Evolutionary conservation across 129 eudicot species (phyloP).

Genomic region (Logfia minima): DNA sequence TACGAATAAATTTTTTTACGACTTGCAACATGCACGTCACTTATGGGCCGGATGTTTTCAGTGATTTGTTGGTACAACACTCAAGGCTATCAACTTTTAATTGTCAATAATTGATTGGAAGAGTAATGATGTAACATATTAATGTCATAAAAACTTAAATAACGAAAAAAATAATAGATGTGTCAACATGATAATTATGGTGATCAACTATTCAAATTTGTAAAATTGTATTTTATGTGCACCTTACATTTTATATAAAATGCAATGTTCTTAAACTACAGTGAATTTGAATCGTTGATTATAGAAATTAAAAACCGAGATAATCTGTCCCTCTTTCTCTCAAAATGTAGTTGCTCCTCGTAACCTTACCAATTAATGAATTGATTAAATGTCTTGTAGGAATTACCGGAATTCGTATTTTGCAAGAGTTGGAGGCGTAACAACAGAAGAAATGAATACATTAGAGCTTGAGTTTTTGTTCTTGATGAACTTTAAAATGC

Average conservation of each 20-base stretch:
- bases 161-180: too few species aligned
- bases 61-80: constrained; percentile 20
- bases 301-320: too few species aligned
- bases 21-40: neutral
- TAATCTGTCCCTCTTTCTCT: too few species aligned
- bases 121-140: neutral
- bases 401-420: constrained; percentile 87
- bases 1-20: neutral
- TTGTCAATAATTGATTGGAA: constrained; percentile 25
- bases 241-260: too few species aligned
- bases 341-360: too few species aligned
- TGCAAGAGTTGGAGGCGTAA: constrained; percentile 84
- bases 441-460: constrained; percentile 70
- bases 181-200: too few species aligned
- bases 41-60: neutral
- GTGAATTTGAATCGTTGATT: too few species aligned
- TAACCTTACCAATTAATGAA: too few species aligned
- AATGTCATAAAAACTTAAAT: too few species aligned
- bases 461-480: constrained; percentile 81
- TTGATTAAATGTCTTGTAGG: constrained; percentile 42
- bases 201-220: too few species aligned
- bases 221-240: too few species aligned
- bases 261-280: too few species aligned
- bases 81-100: constrained; percentile 2
- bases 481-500: constrained; percentile 79